Evolutionary conservation across 1,284 basidiomycete genomes (phyloP), one percentile per base, ranked within the genome.

Genomic region (Afroboletus lepidellus): DNA sequence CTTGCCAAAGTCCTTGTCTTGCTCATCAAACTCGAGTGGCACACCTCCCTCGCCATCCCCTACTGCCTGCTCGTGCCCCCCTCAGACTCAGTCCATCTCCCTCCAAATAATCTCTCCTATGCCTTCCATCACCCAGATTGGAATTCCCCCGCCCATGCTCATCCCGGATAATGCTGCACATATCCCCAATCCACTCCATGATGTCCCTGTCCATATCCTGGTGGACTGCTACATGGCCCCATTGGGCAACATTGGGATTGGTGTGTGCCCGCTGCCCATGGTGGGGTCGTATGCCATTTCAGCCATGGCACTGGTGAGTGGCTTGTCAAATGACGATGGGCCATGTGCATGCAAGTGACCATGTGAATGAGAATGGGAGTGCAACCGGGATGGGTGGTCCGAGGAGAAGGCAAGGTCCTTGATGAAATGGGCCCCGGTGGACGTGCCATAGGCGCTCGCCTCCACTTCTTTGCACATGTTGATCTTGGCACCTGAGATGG

Each of bases 231-330:
- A 62, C 11, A 57, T 62, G 2, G 62, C 62, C 15, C 63, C 64
- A 62, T 93, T 91, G 0, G 91, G 90, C 37, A 90, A 75, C 78
- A 90, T 89, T 0, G 92, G 91, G 1, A 92, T 74, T 36, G 46
- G 52, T n/a, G 32, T 56, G 1, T 57, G 29, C 81, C 77, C 0
- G 70, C 72, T 43, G 3, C 30, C 23, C 0, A 18, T 1, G 73
- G 74, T 8, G 74, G 68, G 8, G 76, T 77, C 5, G 77, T 80
- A 75, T 30, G 84, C 84, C 38, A 92, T 74, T 20, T 80, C 80
- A 0, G 78, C 82, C 54, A 94, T 78, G 1, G 91, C 90, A 1
- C 79, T 85, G 7, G 84, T 82, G 34, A 93, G 76, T 0, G 88
- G 88, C 58, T 86, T 86, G 64, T 92, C 88, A 60, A 93, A 90